A percentile compares a stretch with the other conserved stretches of the same genome.
phyloP scores from a whole-genome alignment of 1,284 basidiomycete species.

The Pisolithus thermaeus region DNA sequence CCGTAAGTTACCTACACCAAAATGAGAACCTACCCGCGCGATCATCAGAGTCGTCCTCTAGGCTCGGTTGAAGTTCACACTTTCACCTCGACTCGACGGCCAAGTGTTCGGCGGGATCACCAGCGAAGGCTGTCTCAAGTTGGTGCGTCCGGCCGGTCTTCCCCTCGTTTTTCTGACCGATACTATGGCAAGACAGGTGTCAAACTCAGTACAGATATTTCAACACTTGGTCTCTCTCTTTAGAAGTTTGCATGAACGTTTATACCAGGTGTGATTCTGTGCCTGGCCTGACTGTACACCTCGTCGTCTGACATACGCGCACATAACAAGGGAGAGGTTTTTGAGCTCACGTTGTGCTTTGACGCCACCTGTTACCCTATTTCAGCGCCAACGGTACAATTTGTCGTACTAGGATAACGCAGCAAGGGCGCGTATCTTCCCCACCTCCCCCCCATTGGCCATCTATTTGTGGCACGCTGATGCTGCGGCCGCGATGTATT shows the following conservation, averaged over 20 bases:
- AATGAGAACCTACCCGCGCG: too few relatives aligned
- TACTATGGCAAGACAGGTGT: conserved; percentile 46
- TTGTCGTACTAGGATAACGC: conserved; percentile 62
- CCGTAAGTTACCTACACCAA: too few relatives aligned
- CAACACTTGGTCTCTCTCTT: conserved; percentile 63
- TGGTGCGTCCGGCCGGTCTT: conserved; percentile 39
- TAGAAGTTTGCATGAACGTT: conserved; percentile 76
- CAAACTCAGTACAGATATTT: conserved; percentile 67
- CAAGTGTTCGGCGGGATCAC: conserved; percentile 73
- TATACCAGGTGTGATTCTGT: conserved; percentile 51
- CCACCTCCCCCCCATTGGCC: not conserved
- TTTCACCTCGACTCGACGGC: conserved; percentile 58
- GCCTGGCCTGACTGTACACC: not conserved
- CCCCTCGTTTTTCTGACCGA: not conserved
- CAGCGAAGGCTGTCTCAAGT: conserved; percentile 56
- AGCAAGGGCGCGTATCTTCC: conserved; percentile 48
- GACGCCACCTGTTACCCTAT: conserved; percentile 67
- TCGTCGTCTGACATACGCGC: conserved; percentile 4
- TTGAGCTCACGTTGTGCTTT: conserved; percentile 63
- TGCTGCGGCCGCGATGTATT: conserved; percentile 54
- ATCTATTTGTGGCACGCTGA: conserved; percentile 10
- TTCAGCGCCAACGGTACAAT: conserved; percentile 75
- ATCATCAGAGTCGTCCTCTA: too few relatives aligned
- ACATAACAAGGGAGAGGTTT: conserved; percentile 56
- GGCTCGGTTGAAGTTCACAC: too few relatives aligned